These are phyloP conservation scores for Aspergillus chevalieri DNA, from an alignment of 2,329 filamentous ascomycete species.

Conservation along the genomic window DNA sequence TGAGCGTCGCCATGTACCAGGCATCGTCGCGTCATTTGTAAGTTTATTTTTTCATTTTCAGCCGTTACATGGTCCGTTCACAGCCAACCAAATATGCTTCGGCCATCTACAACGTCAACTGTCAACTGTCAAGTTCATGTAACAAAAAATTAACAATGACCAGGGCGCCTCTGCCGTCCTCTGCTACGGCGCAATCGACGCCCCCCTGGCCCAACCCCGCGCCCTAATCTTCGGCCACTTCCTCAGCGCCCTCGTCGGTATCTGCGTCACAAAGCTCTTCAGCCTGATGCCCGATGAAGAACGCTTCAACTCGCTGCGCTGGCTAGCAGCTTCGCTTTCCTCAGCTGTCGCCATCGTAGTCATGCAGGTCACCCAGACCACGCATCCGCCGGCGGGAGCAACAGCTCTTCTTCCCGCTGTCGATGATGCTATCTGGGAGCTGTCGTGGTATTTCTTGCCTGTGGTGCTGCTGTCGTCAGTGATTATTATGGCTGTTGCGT, in stretches of 20 bases:
- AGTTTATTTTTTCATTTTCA: slow-evolving; percentile 1
- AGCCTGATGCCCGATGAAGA: slow-evolving; percentile 25
- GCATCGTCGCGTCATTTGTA: slow-evolving; percentile 23
- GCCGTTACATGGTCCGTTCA: too few relatives aligned
- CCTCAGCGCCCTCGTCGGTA: slow-evolving; percentile 24
- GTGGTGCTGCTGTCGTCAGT: slow-evolving; percentile 25
- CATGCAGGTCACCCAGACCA: slow-evolving; percentile 29
- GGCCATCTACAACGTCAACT: too few relatives aligned
- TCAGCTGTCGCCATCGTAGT: slow-evolving; percentile 21
- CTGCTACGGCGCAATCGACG: slow-evolving; percentile 27
- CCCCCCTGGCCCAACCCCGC: slow-evolving; percentile 27
- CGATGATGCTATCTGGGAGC: slow-evolving; percentile 18
- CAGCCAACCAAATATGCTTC: too few relatives aligned
- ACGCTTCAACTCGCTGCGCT: slow-evolving; percentile 23
- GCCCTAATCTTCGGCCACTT: slow-evolving; percentile 30
- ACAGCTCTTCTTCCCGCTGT: slow-evolving; percentile 27
- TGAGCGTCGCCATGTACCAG: slow-evolving; percentile 17
- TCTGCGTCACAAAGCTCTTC: slow-evolving; percentile 27
- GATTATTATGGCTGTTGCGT: slow-evolving; percentile 21
- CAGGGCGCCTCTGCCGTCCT: slow-evolving; percentile 29
- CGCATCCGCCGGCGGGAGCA: slow-evolving; percentile 30
- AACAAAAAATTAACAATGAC: not conserved
- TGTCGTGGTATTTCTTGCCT: slow-evolving; percentile 29
- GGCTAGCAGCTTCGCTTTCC: slow-evolving; percentile 28
- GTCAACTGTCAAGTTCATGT: too few relatives aligned